Percentiles rank a stretch among this genome's conserved stretches.
Conservation (phyloP, 2,329 filamentous ascomycete species). For the Penicillium griseofulvum region DNA sequence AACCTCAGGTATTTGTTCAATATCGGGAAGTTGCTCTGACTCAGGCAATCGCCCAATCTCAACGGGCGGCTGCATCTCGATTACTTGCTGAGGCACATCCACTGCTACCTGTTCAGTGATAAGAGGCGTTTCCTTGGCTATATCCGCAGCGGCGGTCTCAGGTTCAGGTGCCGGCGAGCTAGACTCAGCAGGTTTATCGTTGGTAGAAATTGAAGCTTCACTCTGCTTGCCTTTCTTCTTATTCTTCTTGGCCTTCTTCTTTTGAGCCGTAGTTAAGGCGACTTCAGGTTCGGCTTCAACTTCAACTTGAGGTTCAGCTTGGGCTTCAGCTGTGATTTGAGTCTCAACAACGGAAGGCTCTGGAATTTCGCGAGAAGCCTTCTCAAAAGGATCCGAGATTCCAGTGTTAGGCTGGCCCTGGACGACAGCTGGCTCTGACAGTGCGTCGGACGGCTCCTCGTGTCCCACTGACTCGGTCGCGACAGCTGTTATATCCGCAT, state of each 20-base stretch:
- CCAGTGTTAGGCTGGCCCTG: not conserved
- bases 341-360: not conserved
- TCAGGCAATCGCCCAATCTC: slow-evolving; percentile 3
- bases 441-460: not conserved
- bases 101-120: not conserved
- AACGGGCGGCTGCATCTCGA: not conserved
- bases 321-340: not conserved
- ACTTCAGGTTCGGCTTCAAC: slow-evolving; percentile 15
- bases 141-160: not conserved
- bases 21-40: not conserved
- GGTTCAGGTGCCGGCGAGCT: not conserved
- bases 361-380: not conserved
- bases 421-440: not conserved
- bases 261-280: slow-evolving; percentile 20
- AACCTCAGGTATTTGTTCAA: not conserved
- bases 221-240: slow-evolving; percentile 24
- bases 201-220: slow-evolving; percentile 11
- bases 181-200: slow-evolving; percentile 10
- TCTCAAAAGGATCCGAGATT: not conserved
- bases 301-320: not conserved
- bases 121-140: not conserved
- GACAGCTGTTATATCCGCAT: not conserved
- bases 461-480: not conserved
- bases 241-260: slow-evolving; percentile 42
- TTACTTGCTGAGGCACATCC: not conserved